Evolutionary conservation across 2,329 filamentous ascomycete species (phyloP).

Genomic region (Colletotrichum echinochloae): DNA sequence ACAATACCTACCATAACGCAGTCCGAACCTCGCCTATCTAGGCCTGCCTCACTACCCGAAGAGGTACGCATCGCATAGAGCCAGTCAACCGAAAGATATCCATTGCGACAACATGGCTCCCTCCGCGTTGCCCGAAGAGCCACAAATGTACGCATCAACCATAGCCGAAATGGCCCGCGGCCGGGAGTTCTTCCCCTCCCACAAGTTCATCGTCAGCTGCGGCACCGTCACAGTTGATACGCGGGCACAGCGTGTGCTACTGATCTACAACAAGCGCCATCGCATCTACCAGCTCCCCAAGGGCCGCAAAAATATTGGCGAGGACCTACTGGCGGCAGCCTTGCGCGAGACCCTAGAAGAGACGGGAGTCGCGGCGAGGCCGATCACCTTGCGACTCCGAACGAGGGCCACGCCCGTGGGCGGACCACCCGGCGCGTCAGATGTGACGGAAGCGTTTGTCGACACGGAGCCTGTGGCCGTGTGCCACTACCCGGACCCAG

Average conservation of each 20-base stretch:
- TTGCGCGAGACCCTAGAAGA: slow-evolving; percentile 62
- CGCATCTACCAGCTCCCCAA: slow-evolving; percentile 61
- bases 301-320: slow-evolving; percentile 61
- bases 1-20: neutral
- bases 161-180: slow-evolving; percentile 31
- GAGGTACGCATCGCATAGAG: neutral
- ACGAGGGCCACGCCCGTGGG: slow-evolving; percentile 56
- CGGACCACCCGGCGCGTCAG: slow-evolving; percentile 22
- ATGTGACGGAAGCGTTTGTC: slow-evolving; percentile 46
- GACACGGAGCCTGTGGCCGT: slow-evolving; percentile 54
- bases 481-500: slow-evolving; percentile 51
- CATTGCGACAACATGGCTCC: slow-evolving; percentile 24
- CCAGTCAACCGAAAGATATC: neutral
- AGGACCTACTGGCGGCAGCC: slow-evolving; percentile 56
- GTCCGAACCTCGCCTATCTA: neutral
- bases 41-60: neutral
- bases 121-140: slow-evolving; percentile 24
- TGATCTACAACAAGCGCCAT: slow-evolving; percentile 57
- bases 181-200: slow-evolving; percentile 53
- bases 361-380: slow-evolving; percentile 56
- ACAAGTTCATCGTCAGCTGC: slow-evolving; percentile 58
- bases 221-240: slow-evolving; percentile 60
- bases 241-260: slow-evolving; percentile 51
- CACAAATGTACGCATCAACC: slow-evolving; percentile 26
- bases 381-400: slow-evolving; percentile 54